Conservation (phyloP, 805 yeast genomes). For the Barnettozyma wickerhamii region DNA sequence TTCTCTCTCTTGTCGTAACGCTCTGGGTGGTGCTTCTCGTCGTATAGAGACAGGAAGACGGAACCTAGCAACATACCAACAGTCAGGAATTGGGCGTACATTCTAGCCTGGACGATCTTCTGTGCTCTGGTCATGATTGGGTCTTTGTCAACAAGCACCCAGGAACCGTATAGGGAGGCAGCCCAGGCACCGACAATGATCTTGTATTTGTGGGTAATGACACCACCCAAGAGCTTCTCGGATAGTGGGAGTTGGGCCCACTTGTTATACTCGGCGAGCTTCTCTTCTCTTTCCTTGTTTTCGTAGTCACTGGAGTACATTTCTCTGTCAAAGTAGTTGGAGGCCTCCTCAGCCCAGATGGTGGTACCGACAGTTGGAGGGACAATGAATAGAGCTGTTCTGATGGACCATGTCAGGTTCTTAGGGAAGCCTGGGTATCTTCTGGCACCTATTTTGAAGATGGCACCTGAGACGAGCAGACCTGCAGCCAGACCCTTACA, state of each 20-base stretch:
- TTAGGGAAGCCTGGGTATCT: constrained; percentile 40
- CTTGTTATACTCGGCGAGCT: constrained; percentile 41
- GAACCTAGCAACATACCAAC: constrained; percentile 68
- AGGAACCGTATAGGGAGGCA: constrained; percentile 73
- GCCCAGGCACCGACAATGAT: constrained; percentile 76
- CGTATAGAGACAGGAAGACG: constrained; percentile 60
- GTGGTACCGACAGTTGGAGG: constrained; percentile 64
- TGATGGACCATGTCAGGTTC: constrained; percentile 49
- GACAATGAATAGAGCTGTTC: constrained; percentile 60
- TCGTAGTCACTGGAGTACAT: constrained; percentile 46
- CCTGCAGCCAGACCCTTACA: constrained; percentile 58
- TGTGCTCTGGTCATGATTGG: constrained; percentile 71
- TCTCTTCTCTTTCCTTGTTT: constrained; percentile 27
- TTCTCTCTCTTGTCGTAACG: constrained; percentile 30
- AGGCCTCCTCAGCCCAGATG: constrained; percentile 67
- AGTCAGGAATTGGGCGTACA: constrained; percentile 84
- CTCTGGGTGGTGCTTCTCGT: constrained; percentile 48
- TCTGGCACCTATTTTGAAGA: constrained; percentile 47
- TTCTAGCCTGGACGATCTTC: constrained; percentile 83
- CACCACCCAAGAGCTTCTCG: constrained; percentile 46
- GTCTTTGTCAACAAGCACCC: constrained; percentile 69
- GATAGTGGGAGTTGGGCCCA: constrained; percentile 46
- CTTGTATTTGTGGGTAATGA: constrained; percentile 56
- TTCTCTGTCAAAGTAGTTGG: constrained; percentile 58
- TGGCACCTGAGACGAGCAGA: constrained; percentile 46